A percentile compares a stretch with the other conserved stretches of the same genome.
These are phyloP conservation scores for Phialophora tarda DNA, from an alignment of 2,329 filamentous ascomycete species.

Conservation along the genomic window DNA sequence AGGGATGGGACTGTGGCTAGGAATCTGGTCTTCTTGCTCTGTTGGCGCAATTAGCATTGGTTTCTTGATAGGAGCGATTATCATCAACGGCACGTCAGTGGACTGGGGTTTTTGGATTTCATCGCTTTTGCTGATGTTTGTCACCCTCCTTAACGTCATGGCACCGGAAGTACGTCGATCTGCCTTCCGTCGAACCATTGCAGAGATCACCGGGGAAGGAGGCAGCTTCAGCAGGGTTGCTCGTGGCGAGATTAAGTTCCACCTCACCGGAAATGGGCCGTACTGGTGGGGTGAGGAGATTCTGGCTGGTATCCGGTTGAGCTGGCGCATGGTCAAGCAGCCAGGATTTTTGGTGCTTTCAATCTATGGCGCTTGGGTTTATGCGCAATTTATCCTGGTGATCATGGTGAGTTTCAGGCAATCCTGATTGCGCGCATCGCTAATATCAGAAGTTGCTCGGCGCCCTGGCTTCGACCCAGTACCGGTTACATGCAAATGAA, in stretches of 20 bases:
- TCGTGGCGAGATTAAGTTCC: constrained; percentile 76
- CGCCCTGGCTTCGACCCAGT: constrained; percentile 71
- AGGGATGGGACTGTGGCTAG: constrained; percentile 79
- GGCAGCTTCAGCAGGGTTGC: constrained; percentile 57
- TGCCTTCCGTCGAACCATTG: constrained; percentile 70
- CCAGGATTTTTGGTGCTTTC: constrained; percentile 74
- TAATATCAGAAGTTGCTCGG: constrained; percentile 61
- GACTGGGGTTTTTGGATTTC: constrained; percentile 78
- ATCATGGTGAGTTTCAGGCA: constrained; percentile 62
- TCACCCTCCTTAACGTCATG: constrained; percentile 72
- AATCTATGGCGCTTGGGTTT: constrained; percentile 78
- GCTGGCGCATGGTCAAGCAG: constrained; percentile 73
- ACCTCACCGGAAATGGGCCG: constrained; percentile 72
- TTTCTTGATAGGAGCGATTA: constrained; percentile 71
- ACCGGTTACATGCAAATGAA: constrained; percentile 66
- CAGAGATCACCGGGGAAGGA: constrained; percentile 58
- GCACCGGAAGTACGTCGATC: constrained; percentile 74
- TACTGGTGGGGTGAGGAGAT: constrained; percentile 79
- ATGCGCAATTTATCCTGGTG: constrained; percentile 74
- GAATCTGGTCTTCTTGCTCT: constrained; percentile 78
- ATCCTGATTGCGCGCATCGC: neutral
- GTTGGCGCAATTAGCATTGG: constrained; percentile 74
- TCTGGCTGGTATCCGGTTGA: constrained; percentile 70
- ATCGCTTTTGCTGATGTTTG: constrained; percentile 68
- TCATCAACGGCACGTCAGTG: constrained; percentile 69